Conservation (phyloP, 2,329 filamentous ascomycete species). For the Aspergillus ruber region DNA sequence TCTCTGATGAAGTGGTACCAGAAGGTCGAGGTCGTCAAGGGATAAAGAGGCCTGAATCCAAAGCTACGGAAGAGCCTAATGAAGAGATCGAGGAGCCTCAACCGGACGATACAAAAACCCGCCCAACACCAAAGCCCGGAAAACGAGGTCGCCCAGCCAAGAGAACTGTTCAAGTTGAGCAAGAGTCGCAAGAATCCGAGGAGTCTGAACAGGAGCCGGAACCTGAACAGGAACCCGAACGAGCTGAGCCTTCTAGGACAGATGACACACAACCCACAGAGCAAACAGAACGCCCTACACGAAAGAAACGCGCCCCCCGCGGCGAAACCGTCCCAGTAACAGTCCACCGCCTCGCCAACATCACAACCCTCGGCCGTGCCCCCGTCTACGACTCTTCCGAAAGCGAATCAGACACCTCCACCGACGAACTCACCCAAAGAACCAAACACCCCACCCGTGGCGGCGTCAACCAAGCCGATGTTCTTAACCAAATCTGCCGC, state of each 20-base stretch:
- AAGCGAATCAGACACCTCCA: slow-evolving; percentile 21
- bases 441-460: slow-evolving; percentile 34
- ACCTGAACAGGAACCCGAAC: slow-evolving; percentile 5
- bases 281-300: slow-evolving; percentile 10
- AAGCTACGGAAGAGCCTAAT: not conserved
- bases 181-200: not conserved
- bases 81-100: not conserved
- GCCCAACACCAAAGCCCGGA: not conserved
- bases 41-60: slow-evolving; percentile 2
- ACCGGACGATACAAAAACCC: not conserved
- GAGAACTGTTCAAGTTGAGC: not conserved
- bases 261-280: slow-evolving; percentile 6
- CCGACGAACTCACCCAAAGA: slow-evolving; percentile 28
- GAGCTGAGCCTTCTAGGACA: not conserved
- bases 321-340: slow-evolving; percentile 36
- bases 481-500: slow-evolving; percentile 45
- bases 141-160: not conserved
- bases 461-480: slow-evolving; percentile 48
- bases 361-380: slow-evolving; percentile 21
- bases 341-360: slow-evolving; percentile 36
- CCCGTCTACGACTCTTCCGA: slow-evolving; percentile 14
- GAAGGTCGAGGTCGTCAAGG: slow-evolving; percentile 4
- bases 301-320: slow-evolving; percentile 22
- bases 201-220: not conserved
- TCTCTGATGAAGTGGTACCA: not conserved